phyloP scores from a whole-genome alignment of 371 early-diverging fungal species.

The Gilbertella persicaria region DNA sequence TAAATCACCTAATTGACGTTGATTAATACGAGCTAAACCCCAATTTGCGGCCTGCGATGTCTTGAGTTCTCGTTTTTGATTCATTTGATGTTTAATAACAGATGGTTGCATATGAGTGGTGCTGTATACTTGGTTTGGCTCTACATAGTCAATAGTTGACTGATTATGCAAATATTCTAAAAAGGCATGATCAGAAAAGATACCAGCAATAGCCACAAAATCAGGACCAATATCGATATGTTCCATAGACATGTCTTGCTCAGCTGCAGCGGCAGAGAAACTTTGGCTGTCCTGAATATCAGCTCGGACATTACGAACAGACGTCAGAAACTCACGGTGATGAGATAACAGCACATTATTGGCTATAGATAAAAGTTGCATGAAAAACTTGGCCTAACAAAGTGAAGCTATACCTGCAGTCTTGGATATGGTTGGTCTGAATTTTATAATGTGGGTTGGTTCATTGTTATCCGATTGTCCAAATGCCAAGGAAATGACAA shows the following conservation, averaged over 20 bases:
- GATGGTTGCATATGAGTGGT: conserved; percentile 6
- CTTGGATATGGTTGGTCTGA: conserved; percentile 14
- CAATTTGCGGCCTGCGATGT: conserved; percentile 44
- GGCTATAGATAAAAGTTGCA: conserved; percentile 2
- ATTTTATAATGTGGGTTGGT: conserved; percentile 28
- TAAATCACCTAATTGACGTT: conserved; percentile 33
- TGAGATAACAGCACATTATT: conserved; percentile 11
- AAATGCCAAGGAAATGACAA: conserved; percentile 4
- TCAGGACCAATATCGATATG: conserved; percentile 15
- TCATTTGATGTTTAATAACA: conserved; percentile 1
- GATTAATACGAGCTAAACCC: conserved; percentile 62
- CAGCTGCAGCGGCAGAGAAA: conserved; percentile 1
- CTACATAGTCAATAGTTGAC: conserved; percentile 53
- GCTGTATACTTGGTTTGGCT: conserved; percentile 46
- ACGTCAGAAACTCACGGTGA: conserved; percentile 17
- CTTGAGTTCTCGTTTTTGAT: background rate
- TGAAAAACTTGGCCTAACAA: background rate
- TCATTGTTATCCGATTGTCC: conserved; percentile 14
- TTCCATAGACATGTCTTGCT: conserved; percentile 15
- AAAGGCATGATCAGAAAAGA: conserved; percentile 31
- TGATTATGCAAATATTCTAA: conserved; percentile 30
- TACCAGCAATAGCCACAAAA: conserved; percentile 21
- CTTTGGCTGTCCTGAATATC: background rate
- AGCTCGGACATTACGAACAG: conserved; percentile 6
- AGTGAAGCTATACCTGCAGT: conserved; percentile 5